Evolutionary conservation across 257 asterid genomes (phyloP).

Genomic region (Solanum medicagineum): DNA sequence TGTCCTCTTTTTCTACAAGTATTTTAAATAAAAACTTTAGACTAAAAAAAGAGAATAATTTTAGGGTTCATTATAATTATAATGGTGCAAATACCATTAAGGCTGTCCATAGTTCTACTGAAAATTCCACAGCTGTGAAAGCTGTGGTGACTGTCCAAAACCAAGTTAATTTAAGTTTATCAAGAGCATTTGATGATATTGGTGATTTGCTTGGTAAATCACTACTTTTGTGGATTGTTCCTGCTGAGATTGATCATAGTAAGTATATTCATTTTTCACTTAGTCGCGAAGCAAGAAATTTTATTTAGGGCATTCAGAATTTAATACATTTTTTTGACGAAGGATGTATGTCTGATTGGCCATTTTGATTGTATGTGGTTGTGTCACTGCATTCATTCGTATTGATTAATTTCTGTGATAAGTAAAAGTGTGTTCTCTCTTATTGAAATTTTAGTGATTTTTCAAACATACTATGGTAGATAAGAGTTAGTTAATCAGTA

Average conservation of each 20-base stretch:
- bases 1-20: neutral
- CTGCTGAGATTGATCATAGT: slow-evolving; percentile 21
- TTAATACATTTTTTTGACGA: too few relatives aligned
- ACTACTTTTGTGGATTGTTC: slow-evolving; percentile 5
- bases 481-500: too few relatives aligned
- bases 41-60: neutral
- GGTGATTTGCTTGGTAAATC: slow-evolving; percentile 10
- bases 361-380: too few relatives aligned
- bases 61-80: neutral
- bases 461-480: too few relatives aligned
- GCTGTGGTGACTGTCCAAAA: slow-evolving; percentile 32
- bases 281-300: too few relatives aligned
- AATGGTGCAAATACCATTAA: slow-evolving; percentile 1
- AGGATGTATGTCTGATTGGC: too few relatives aligned
- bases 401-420: too few relatives aligned
- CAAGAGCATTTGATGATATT: slow-evolving; percentile 5
- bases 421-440: too few relatives aligned
- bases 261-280: neutral
- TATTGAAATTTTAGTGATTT: too few relatives aligned
- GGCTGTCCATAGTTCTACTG: slow-evolving; percentile 8
- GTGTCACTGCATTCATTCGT: neutral
- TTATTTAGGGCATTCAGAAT: too few relatives aligned
- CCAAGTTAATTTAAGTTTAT: slow-evolving; percentile 2
- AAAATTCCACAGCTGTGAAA: slow-evolving; percentile 14
- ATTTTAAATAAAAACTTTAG: neutral